These are phyloP conservation scores for Pisolithus thermaeus DNA, from an alignment of 1,284 basidiomycete genomes.

Conservation along the genomic window DNA sequence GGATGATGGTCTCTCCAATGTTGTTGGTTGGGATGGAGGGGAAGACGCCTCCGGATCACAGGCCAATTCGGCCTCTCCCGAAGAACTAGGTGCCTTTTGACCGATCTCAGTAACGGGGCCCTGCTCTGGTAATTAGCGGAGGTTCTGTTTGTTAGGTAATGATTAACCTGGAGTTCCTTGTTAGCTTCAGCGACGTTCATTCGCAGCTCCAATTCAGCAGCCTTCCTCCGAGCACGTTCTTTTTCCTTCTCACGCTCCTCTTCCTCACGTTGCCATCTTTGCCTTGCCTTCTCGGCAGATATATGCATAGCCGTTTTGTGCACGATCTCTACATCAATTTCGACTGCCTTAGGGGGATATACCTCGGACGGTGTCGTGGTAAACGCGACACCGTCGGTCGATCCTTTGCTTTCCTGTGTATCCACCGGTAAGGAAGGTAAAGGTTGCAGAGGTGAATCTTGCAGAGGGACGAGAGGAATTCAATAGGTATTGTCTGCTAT, in stretches of 20 bases:
- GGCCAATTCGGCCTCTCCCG: conserved; percentile 5
- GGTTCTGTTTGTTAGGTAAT: background rate
- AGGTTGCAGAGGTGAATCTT: background rate
- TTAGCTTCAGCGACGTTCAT: conserved; percentile 44
- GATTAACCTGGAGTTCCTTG: conserved; percentile 18
- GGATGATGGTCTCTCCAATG: conserved; percentile 30
- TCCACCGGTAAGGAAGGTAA: background rate
- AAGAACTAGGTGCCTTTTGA: conserved; percentile 4
- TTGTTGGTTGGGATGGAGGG: conserved; percentile 3
- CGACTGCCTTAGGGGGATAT: conserved; percentile 29
- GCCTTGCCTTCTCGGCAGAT: conserved; percentile 82
- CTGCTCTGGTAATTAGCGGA: conserved; percentile 14
- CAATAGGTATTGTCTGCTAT: conserved; percentile 27
- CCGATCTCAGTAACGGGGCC: conserved; percentile 10
- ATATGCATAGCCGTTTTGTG: conserved; percentile 85
- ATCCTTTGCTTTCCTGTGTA: background rate
- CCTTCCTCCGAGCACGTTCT: conserved; percentile 82
- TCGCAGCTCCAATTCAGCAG: conserved; percentile 76
- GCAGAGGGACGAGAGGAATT: conserved; percentile 35
- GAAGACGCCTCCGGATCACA: conserved; percentile 3
- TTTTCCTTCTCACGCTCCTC: conserved; percentile 77
- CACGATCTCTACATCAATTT: conserved; percentile 62
- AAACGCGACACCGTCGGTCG: background rate
- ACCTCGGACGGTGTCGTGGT: conserved; percentile 18
- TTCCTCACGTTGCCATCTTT: conserved; percentile 79